phyloP scores from a whole-genome alignment of 2,329 filamentous ascomycete species.

The Trichoderma cornu-damae region DNA sequence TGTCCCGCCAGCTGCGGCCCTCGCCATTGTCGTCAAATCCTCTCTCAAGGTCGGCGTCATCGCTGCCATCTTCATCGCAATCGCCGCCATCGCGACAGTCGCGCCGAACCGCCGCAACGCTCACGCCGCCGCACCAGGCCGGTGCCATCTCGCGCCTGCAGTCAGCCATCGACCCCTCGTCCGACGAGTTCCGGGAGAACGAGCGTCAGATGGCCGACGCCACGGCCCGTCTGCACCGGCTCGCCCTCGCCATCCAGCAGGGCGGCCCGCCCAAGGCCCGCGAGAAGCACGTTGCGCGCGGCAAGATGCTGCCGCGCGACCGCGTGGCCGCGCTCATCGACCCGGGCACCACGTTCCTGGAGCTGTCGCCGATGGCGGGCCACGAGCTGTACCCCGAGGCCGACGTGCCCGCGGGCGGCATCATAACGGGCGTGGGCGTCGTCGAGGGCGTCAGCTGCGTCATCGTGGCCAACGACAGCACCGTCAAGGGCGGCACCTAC shows the following conservation, averaged over 20 bases:
- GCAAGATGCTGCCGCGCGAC: constrained; percentile 93
- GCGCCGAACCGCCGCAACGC: constrained; percentile 57
- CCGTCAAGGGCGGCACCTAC: constrained; percentile 95
- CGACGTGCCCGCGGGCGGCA: constrained; percentile 81
- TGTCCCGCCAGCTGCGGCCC: constrained; percentile 31
- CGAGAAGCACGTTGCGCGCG: constrained; percentile 78
- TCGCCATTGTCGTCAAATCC: constrained; percentile 25
- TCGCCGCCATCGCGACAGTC: neutral
- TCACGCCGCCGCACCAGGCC: constrained; percentile 76
- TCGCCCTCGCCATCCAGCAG: constrained; percentile 66
- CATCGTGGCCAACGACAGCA: constrained; percentile 93
- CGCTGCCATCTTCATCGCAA: constrained; percentile 7
- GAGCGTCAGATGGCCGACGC: constrained; percentile 69
- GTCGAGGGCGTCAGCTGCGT: constrained; percentile 89
- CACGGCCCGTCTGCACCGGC: constrained; percentile 59
- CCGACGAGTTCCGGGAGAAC: constrained; percentile 78
- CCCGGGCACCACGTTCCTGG: constrained; percentile 82
- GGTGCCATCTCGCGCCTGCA: constrained; percentile 75
- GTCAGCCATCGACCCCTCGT: constrained; percentile 69
- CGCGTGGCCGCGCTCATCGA: constrained; percentile 83
- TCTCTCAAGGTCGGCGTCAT: constrained; percentile 26
- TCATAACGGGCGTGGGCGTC: constrained; percentile 86
- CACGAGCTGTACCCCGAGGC: constrained; percentile 81
- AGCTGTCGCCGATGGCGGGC: constrained; percentile 88
- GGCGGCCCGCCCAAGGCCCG: constrained; percentile 78